Percentiles rank a stretch among this genome's conserved stretches.
These are phyloP conservation scores for Lichina pygmaea DNA, from an alignment of 495 filamentous ascomycete genomes.

Conservation along the genomic window DNA sequence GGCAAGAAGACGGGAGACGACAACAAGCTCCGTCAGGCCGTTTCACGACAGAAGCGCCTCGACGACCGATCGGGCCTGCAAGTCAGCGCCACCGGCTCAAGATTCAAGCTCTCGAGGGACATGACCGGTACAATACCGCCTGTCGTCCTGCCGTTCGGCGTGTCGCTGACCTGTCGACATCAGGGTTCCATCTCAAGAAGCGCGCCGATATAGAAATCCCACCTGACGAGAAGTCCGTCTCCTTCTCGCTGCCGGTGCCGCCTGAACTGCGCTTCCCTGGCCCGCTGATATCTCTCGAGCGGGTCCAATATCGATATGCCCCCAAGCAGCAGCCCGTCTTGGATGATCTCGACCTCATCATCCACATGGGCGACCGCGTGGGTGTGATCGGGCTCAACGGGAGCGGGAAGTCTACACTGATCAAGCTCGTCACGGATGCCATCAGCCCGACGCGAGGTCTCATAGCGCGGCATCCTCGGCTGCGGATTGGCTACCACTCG, in stretches of 20 bases:
- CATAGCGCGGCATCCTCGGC: constrained; percentile 31
- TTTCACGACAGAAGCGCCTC: constrained; percentile 52
- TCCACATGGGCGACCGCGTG: constrained; percentile 41
- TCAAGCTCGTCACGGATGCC: constrained; percentile 23
- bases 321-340: constrained; percentile 14
- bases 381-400: constrained; percentile 53
- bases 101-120: constrained; percentile 61
- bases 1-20: constrained; percentile 50
- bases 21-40: constrained; percentile 54
- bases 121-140: constrained; percentile 7
- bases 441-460: constrained; percentile 21
- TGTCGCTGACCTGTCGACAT: too few relatives aligned
- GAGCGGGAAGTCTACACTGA: constrained; percentile 44
- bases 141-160: too few relatives aligned
- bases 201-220: constrained; percentile 45
- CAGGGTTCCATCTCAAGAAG: constrained; percentile 25
- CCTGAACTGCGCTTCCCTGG: constrained; percentile 49
- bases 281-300: constrained; percentile 38
- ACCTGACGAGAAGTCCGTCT: constrained; percentile 29
- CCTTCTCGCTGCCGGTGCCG: constrained; percentile 24
- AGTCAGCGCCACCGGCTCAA: constrained; percentile 35
- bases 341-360: constrained; percentile 30
- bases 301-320: constrained; percentile 30
- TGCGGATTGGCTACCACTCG: constrained; percentile 47
- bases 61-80: constrained; percentile 55